Evolutionary conservation across 1,139 yeast species (phyloP).

Genomic region (Petasospora rhodanensis): DNA sequence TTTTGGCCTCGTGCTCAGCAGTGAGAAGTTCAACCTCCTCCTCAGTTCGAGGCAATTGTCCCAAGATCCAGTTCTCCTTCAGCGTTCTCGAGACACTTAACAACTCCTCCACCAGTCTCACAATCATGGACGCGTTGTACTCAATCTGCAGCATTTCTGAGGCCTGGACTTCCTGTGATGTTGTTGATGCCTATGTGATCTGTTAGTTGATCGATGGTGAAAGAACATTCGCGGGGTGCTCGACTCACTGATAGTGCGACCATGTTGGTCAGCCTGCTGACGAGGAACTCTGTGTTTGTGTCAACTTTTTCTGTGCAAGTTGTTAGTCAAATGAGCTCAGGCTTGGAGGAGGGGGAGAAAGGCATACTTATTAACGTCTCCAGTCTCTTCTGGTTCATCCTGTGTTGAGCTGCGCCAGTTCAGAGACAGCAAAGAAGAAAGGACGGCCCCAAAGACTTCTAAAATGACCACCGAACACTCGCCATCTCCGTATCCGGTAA

Average conservation of each 20-base stretch:
- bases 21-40: constrained; percentile 16
- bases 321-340: no score
- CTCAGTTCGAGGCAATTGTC: constrained; percentile 25
- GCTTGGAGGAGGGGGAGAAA: no score
- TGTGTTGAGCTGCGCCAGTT: no score
- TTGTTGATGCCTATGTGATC: constrained; percentile 13
- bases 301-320: constrained; percentile 26
- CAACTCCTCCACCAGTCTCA: constrained; percentile 51
- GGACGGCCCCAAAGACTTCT: no score
- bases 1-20: constrained; percentile 7
- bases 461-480: no score
- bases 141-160: constrained; percentile 55
- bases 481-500: no score
- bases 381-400: constrained; percentile 25
- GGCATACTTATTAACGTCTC: constrained; percentile 25
- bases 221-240: no score
- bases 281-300: constrained; percentile 30
- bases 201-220: no score
- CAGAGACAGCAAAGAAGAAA: not conserved
- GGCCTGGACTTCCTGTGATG: constrained; percentile 45
- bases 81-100: constrained; percentile 44
- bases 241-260: constrained; percentile 27
- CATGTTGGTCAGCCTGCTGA: constrained; percentile 31
- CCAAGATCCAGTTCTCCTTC: constrained; percentile 56
- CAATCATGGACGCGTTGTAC: constrained; percentile 47